Percentiles rank a stretch among this genome's conserved stretches.
Evolutionary conservation across 2,329 filamentous ascomycete species (phyloP).

Genomic region (Diplodia intermedia): DNA sequence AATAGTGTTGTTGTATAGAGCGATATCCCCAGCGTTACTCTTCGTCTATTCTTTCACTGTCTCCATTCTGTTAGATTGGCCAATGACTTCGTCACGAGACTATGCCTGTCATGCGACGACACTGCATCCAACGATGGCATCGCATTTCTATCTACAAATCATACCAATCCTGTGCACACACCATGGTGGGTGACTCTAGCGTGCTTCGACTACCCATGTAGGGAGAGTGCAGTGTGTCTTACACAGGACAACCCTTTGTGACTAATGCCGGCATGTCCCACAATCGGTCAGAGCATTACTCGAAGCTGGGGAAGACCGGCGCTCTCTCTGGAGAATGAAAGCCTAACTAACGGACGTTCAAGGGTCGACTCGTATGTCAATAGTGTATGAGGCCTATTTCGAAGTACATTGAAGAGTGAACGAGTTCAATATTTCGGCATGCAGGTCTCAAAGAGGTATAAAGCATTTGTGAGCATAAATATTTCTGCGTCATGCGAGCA

Average conservation of each 20-base stretch:
- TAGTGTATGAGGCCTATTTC: neutral
- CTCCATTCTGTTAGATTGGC: slow-evolving; percentile 14
- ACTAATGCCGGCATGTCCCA: neutral
- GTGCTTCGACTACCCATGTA: neutral
- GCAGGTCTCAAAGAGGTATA: neutral
- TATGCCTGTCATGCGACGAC: neutral
- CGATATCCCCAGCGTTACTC: slow-evolving; percentile 30
- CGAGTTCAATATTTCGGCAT: neutral
- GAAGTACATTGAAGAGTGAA: neutral
- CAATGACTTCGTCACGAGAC: slow-evolving; percentile 12
- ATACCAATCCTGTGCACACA: neutral
- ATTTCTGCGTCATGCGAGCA: neutral
- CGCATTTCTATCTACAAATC: slow-evolving; percentile 1
- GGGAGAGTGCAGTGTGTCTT: neutral
- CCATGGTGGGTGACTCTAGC: neutral
- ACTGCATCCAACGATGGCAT: neutral
- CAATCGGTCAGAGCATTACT: neutral
- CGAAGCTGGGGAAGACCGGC: neutral
- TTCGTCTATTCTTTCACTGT: neutral
- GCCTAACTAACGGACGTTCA: neutral
- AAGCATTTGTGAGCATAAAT: neutral
- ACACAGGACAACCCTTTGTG: neutral
- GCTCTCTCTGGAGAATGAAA: neutral
- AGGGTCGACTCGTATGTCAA: neutral
- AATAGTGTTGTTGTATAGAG: slow-evolving; percentile 28